Conservation (phyloP, 1,139 yeast species). For the Hansenula lynferdii region DNA sequence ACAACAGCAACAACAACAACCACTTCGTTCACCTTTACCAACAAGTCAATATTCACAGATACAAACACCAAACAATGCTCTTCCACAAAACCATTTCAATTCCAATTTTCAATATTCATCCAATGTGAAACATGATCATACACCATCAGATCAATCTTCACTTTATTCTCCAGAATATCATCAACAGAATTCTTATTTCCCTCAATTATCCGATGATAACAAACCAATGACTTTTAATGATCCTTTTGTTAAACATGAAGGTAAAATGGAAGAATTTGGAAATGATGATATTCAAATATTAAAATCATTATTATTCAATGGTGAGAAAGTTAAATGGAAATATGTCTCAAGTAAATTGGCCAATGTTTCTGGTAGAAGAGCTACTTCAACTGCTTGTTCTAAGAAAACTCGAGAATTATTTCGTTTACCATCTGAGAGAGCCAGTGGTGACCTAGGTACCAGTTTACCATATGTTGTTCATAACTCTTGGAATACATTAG, state of each 20-base stretch:
- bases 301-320: slow-evolving; percentile 29
- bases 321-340: slow-evolving; percentile 39
- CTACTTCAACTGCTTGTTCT: slow-evolving; percentile 35
- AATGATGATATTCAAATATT: slow-evolving; percentile 29
- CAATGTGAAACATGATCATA: not conserved
- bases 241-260: too few species aligned
- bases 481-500: slow-evolving; percentile 31
- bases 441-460: slow-evolving; percentile 30
- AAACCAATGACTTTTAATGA: not conserved
- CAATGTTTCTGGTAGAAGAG: slow-evolving; percentile 23
- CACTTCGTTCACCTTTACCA: slow-evolving; percentile 1
- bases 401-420: slow-evolving; percentile 37
- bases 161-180: not conserved
- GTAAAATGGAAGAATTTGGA: slow-evolving; percentile 13
- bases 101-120: not conserved
- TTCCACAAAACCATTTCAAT: not conserved
- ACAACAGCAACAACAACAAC: not conserved
- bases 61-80: not conserved
- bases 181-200: not conserved
- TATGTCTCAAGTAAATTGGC: slow-evolving; percentile 29
- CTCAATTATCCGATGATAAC: not conserved
- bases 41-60: not conserved
- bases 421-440: slow-evolving; percentile 32
- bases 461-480: slow-evolving; percentile 36
- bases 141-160: not conserved